Evolutionary conservation across 257 asterid genomes (phyloP).

Genomic region (Jasminum sambac): DNA sequence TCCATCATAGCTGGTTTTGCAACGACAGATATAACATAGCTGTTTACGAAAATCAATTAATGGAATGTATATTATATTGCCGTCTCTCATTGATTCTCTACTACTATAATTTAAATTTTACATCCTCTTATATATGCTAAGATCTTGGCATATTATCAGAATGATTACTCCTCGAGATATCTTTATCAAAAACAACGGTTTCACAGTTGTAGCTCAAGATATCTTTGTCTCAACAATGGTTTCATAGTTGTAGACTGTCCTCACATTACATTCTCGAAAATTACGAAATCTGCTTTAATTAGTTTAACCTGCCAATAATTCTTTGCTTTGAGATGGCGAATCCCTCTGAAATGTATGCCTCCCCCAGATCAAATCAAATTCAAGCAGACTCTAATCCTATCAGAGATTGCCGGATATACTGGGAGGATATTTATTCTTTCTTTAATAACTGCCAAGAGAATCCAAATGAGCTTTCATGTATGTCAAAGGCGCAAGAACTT

Average conservation of each 20-base stretch:
- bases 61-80: neutral
- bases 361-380: constrained; percentile 5
- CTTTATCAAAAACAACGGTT: neutral
- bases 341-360: neutral
- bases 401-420: neutral
- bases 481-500: neutral
- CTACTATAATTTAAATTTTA: neutral
- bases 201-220: neutral
- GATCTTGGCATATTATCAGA: neutral
- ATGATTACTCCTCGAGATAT: neutral
- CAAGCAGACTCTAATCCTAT: neutral
- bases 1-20: constrained; percentile 7
- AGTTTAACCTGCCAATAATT: neutral
- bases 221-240: neutral
- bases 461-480: neutral
- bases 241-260: constrained; percentile 1
- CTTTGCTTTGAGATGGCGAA: constrained; percentile 17
- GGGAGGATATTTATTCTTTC: constrained; percentile 17
- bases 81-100: neutral
- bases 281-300: neutral
- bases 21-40: constrained; percentile 10
- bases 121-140: neutral
- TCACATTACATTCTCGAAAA: neutral
- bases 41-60: neutral
- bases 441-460: constrained; percentile 14